Evolutionary conservation across 106 monocot species (phyloP).

Genomic region (Dioscorea alata): DNA sequence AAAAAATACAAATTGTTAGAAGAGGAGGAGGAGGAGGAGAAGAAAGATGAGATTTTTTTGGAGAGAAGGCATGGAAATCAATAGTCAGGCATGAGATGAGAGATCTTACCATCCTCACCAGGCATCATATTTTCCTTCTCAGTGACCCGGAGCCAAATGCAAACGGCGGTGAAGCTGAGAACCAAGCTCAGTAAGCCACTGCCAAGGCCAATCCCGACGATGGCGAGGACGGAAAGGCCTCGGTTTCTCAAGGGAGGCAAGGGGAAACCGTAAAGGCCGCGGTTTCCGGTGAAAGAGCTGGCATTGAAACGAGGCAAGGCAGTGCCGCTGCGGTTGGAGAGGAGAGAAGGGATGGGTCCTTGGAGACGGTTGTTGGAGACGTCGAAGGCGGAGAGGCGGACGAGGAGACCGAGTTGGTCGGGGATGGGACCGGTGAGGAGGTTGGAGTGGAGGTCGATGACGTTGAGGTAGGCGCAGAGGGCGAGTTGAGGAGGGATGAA

Average conservation of each 20-base stretch:
- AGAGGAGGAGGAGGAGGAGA: background rate
- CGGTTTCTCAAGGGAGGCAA: constrained; percentile 26
- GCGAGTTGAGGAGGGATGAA: constrained; percentile 58
- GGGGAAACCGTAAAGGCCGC: constrained; percentile 53
- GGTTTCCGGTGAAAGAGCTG: constrained; percentile 54
- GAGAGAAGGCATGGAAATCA: constrained; percentile 5
- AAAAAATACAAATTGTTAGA: background rate
- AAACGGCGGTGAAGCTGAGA: constrained; percentile 66
- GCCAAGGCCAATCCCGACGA: constrained; percentile 64
- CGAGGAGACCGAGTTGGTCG: constrained; percentile 42
- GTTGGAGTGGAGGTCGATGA: constrained; percentile 75
- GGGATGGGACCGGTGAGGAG: constrained; percentile 49
- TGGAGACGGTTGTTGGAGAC: constrained; percentile 47
- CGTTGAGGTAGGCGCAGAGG: constrained; percentile 68
- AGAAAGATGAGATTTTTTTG: background rate
- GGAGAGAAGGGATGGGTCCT: constrained; percentile 40
- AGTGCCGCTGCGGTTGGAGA: constrained; percentile 29
- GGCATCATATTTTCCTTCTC: constrained; percentile 12
- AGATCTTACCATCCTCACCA: constrained; percentile 50
- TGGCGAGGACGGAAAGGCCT: constrained; percentile 45
- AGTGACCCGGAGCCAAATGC: constrained; percentile 52
- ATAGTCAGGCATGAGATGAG: constrained; percentile 48
- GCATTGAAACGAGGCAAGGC: constrained; percentile 46
- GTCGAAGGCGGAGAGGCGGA: constrained; percentile 55
- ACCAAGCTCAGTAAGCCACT: constrained; percentile 57